Conservation (phyloP, 441 rosid genomes). For the Theobroma grandiflorum region DNA sequence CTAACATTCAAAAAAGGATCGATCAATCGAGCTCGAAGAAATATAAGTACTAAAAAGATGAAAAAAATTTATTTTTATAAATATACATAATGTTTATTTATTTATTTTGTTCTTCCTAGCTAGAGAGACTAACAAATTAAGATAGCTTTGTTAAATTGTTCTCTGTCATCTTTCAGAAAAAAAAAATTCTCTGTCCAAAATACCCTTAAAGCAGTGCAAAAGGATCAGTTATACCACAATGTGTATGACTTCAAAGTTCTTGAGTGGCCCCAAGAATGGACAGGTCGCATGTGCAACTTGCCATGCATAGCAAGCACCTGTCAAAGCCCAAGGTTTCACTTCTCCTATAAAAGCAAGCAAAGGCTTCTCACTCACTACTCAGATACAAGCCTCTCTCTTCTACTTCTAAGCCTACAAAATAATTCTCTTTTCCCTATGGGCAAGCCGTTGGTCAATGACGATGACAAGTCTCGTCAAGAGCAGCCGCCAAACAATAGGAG, state of each 20-base stretch:
- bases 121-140: neutral
- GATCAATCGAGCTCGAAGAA: no score
- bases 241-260: neutral
- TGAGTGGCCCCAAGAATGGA: neutral
- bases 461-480: neutral
- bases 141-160: neutral
- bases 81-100: neutral
- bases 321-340: neutral
- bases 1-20: neutral
- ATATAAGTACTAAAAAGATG: neutral
- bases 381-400: neutral
- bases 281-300: neutral
- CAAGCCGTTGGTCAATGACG: neutral
- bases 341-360: neutral
- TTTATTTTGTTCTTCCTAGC: neutral
- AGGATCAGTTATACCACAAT: no score
- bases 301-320: slow-evolving; percentile 5
- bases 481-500: neutral
- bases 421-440: neutral
- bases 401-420: neutral
- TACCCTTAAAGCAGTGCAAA: neutral
- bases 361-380: neutral
- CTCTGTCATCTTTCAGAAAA: no score
- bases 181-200: neutral
- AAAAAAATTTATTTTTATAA: no score